These are phyloP conservation scores for Castanea crenata DNA, from an alignment of 306 rosid species.

Conservation along the genomic window DNA sequence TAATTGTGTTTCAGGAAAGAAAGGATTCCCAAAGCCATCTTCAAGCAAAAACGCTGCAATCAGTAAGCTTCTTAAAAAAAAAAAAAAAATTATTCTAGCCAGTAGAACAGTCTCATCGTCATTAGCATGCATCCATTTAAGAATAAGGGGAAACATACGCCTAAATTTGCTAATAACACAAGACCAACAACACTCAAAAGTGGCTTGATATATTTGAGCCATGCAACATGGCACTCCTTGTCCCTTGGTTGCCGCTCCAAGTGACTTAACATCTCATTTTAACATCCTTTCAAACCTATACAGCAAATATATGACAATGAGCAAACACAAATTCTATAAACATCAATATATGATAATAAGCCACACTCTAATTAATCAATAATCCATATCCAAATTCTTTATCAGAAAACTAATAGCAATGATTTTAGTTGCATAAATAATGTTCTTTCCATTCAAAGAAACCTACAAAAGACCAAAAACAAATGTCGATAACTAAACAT, in stretches of 20 bases:
- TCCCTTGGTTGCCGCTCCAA: constrained; percentile 88
- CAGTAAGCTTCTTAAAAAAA: not conserved
- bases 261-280: too few species aligned
- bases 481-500: too few species aligned
- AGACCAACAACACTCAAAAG: constrained; percentile 64
- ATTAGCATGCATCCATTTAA: constrained; percentile 86
- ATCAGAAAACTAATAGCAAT: too few species aligned
- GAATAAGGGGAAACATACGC: constrained; percentile 82
- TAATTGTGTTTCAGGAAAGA: not conserved
- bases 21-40: not conserved
- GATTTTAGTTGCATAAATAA: too few species aligned
- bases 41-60: not conserved
- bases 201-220: constrained; percentile 67
- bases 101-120: constrained; percentile 74
- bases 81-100: constrained; percentile 42
- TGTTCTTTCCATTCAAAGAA: too few species aligned
- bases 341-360: too few species aligned
- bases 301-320: too few species aligned
- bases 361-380: too few species aligned
- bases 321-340: too few species aligned
- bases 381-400: too few species aligned
- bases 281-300: too few species aligned
- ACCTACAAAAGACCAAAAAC: too few species aligned
- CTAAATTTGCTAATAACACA: constrained; percentile 79
- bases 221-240: constrained; percentile 75